Base-by-base conservation (phyloP, 805 yeast species). In the Kluyveromyces nonfermentans region DNA sequence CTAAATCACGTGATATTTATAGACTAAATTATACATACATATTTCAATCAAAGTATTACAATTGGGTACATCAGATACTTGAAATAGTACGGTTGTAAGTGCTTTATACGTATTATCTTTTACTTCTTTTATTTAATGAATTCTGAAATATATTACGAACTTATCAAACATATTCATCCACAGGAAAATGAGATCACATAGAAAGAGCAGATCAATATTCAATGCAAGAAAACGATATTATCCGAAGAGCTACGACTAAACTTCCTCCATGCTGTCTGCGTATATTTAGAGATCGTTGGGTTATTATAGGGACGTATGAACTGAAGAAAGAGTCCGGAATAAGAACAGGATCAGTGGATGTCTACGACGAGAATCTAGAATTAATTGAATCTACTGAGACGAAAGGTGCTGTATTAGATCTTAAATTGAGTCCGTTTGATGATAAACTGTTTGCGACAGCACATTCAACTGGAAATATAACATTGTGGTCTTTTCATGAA, bases 221-320 rank as follows among this genome's bases (percentile, higher is more conserved):
- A 22, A 46, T 46, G 48, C 7, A 33, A 12, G 64, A 60, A 43
- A 45, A 53, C 7, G 20, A 17, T 4, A 56, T 50, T 5, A 35
- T 43, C 7, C 22, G n/a, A 10, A 49, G 49, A 25, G 48, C 69
- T 3, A 64, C 62, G 19, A 69, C 90, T 0, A 61, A 66, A 1
- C 65, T 78, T 2, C 97, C 97, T 1, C 97, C 97, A 1, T 93
- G 97, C 59, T 81, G 85, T 36, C 61, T 90, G 4, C 70, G 81
- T 32, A 71, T 80, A 8, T 76, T 74, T 41, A 46, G 55, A 0
- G 75, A 78, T 35, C 53, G 71, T 0, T 56, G 74, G 8, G 50
- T 86, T 1, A 57, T 86, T 9, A 60, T 86, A 1, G 97, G 97
- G 0, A 88, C 96, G 0, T 90, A 93, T 59, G 76, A 82, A 44